Percentiles rank a stretch among this genome's conserved stretches.
These are phyloP conservation scores for Blepharisma stoltei DNA, from an alignment of 73 alveolate genomes.

Conservation along the genomic window DNA sequence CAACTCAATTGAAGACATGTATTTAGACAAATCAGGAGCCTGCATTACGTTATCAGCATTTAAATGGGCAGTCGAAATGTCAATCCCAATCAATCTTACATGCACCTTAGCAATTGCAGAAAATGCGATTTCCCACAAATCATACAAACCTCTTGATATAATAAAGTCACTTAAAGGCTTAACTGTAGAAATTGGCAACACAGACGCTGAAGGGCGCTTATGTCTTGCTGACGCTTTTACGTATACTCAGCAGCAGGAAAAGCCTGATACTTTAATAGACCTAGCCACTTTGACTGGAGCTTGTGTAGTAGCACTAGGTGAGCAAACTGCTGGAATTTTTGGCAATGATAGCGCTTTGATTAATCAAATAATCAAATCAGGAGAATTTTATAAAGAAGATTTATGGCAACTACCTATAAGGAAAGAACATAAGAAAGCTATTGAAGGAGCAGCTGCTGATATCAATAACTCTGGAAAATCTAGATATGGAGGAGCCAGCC, in stretches of 20 bases:
- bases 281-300: slow-evolving; percentile 87
- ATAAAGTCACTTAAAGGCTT: slow-evolving; percentile 70
- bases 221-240: slow-evolving; percentile 81
- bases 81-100: slow-evolving; percentile 57
- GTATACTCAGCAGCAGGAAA: slow-evolving; percentile 61
- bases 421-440: slow-evolving; percentile 66
- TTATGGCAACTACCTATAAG: slow-evolving; percentile 79
- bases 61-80: slow-evolving; percentile 67
- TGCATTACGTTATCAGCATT: slow-evolving; percentile 79
- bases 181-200: slow-evolving; percentile 68
- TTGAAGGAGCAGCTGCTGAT: slow-evolving; percentile 56
- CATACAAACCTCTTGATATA: slow-evolving; percentile 79
- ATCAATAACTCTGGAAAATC: slow-evolving; percentile 48
- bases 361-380: slow-evolving; percentile 45
- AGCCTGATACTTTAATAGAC: slow-evolving; percentile 59
- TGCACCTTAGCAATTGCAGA: slow-evolving; percentile 86
- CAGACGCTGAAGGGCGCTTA: slow-evolving; percentile 64
- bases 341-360: slow-evolving; percentile 64
- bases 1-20: slow-evolving; percentile 79
- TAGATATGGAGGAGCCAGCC: slow-evolving; percentile 74
- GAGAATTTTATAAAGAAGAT: slow-evolving; percentile 63
- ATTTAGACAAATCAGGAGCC: slow-evolving; percentile 85
- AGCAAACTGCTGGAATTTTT: slow-evolving; percentile 60
- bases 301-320: slow-evolving; percentile 82
- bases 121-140: slow-evolving; percentile 62